Evolutionary conservation across 2,329 filamentous ascomycete genomes (phyloP).

Genomic region (Colletotrichum gloeosporioides): DNA sequence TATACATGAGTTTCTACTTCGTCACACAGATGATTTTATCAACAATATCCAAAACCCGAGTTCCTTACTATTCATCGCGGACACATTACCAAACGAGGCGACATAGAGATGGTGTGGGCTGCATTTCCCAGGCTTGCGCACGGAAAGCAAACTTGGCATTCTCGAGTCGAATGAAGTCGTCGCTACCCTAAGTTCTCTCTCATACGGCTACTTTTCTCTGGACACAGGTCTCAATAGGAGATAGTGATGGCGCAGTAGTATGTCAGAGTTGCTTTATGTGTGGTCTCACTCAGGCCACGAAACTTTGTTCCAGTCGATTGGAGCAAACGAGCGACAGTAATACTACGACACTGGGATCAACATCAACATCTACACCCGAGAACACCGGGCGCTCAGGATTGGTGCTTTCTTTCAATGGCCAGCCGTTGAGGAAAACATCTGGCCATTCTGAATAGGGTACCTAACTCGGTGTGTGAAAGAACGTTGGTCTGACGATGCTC

Average conservation of each 20-base stretch:
- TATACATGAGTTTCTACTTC: not conserved
- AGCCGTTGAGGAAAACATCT: not conserved
- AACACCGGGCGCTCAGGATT: not conserved
- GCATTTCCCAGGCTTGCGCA: not conserved
- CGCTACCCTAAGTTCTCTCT: too few relatives aligned
- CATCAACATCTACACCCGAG: not conserved
- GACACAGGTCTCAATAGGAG: rapidly evolving
- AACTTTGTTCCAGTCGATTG: not conserved
- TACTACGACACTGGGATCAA: not conserved
- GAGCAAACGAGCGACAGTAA: not conserved
- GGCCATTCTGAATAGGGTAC: not conserved
- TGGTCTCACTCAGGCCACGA: not conserved
- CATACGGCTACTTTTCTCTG: too few relatives aligned
- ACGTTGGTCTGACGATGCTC: not conserved
- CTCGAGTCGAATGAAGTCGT: not conserved
- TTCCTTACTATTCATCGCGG: not conserved
- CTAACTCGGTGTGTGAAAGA: not conserved
- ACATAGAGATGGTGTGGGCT: not conserved
- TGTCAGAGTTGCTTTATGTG: too few relatives aligned
- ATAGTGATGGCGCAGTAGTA: rapidly evolving
- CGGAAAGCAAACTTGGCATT: not conserved
- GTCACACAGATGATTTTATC: not conserved
- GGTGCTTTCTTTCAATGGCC: not conserved
- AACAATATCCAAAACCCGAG: not conserved
- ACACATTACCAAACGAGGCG: not conserved